Base-by-base conservation (phyloP, 2,329 filamentous ascomycete species). In the Penicillium sp. region DNA sequence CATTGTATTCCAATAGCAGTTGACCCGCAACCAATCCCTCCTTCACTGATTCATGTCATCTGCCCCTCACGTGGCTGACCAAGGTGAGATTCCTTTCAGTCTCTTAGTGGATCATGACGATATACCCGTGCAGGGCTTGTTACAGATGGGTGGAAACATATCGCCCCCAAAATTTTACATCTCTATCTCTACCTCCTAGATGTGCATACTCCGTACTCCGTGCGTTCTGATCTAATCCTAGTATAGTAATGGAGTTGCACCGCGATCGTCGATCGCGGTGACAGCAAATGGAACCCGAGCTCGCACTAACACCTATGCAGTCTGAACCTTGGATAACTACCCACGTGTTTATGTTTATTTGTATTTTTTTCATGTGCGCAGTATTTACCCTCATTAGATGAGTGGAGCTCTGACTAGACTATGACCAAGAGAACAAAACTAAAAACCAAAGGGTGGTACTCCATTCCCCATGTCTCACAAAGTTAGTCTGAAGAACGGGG, bases 401-500 rank as follows among this genome's bases (percentile, higher is more conserved):
- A 41, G 48, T 50, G 48, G 48, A 39, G 22, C 10, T 5, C 9
- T 41, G 37, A 22, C 19, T 2, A 21, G 10, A 19, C 10, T 7
- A n/a, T 19, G 35, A 39, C 35, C 19, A 39, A 39, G 6, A 24
- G 10, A 48, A 21, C 21, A 48, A 35, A n/a, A n/a, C 19, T 24
- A 16, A 39, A 22, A 41, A 41, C 11, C 5, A 21, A 22, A 50
- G 48, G 8, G 11, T 21, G 16, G n/a, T 39, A 39, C 35, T 39
- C 33, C 21, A 39, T 37, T 50, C 48, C 48, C 48, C 48, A 50
- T 50, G 48, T 50, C 48, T 50, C 33, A 39, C 22, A n/a, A 50
- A 19, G 26, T 11, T 9, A 24, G 31, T 33, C 19, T 50, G 48
- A 41, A 41, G 37, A 37, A 35, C 19, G 22, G 24, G 35, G 35